Base-by-base conservation (phyloP, 2,329 filamentous ascomycete genomes). In the Verticillium nonalfalfae region DNA sequence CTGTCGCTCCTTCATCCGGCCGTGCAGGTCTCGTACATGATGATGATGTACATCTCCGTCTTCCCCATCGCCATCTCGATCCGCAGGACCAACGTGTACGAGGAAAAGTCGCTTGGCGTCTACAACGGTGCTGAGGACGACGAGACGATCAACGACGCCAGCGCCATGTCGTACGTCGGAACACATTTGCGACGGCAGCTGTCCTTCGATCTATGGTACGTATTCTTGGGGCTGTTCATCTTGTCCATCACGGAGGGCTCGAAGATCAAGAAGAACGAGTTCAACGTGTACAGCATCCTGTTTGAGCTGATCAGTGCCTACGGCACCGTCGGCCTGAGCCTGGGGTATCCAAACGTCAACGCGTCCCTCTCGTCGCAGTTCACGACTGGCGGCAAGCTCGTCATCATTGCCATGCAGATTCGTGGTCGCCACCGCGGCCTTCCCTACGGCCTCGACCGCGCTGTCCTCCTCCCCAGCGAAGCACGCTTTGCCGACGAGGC, bases 1-100 rank as follows among this genome's bases (percentile, higher is more conserved):
- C 78, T 98, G 45, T 79, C 90, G 1, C 77, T 84, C 0, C 79
- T 99, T 1, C 93, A 98, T 67, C 93, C 95, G 1, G 95, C 90
- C 3, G 91, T 97, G 62, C 93, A 97, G 69, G 92, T 96, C 14
- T 91, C 93, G 31, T 98, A 97, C 77, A 80, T 98, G 75, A 88
- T 98, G 74, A 98, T 98, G 95, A 98, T 98, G 95, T 98, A 98
- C 75, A 97, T 98, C 64, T 97, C 93, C 62, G 91, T 97, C 63
- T 96, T 97, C 68, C 94, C 94, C 5, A 96, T 98, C 68, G 94
- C 95, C 71, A 98, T 98, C 69, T 95, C 91, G 7, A 90, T 98
- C 68, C 92, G 94, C 59, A 84, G 91, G 66, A 97, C 94, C 62
- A 98, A 98, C 72, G 94, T 97, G 2, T 98, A 98, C 78, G 94